A percentile compares a stretch with the other conserved stretches of the same genome.
phyloP scores from a whole-genome alignment of 2,329 filamentous ascomycete species.

The Pestalotiopsis sp. region DNA sequence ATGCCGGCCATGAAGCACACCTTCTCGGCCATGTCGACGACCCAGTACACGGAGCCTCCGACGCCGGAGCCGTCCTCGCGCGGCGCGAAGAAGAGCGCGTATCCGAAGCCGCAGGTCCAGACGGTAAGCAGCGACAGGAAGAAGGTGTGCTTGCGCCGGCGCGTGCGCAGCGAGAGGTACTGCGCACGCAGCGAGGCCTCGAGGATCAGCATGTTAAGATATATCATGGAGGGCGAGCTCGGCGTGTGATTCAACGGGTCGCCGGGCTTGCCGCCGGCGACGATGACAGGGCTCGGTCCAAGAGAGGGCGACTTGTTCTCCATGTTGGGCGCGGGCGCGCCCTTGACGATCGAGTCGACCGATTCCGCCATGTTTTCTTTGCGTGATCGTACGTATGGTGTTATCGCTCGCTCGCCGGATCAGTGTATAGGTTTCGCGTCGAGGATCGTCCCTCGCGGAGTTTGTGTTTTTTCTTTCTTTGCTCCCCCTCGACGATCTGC shows the following conservation, averaged over 20 bases:
- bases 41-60: conserved; percentile 95
- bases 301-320: conserved; percentile 47
- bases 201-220: conserved; percentile 95
- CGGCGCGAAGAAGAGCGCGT: conserved; percentile 92
- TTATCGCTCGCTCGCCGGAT: neutral
- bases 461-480: neutral
- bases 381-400: conserved; percentile 6
- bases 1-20: conserved; percentile 90
- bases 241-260: conserved; percentile 82
- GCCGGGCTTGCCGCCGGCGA: conserved; percentile 46
- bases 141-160: conserved; percentile 89
- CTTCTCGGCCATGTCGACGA: conserved; percentile 87
- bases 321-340: conserved; percentile 70
- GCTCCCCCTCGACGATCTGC: neutral
- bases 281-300: conserved; percentile 43
- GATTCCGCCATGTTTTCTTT: conserved; percentile 61
- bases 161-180: conserved; percentile 86
- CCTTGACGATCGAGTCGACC: conserved; percentile 91
- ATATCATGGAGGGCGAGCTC: conserved; percentile 94
- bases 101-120: conserved; percentile 86
- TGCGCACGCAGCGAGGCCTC: conserved; percentile 92
- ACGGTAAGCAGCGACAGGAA: conserved; percentile 78
- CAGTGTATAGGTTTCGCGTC: neutral
- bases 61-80: conserved; percentile 90
- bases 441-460: neutral